Evolutionary conservation across 2,329 filamentous ascomycete species (phyloP).

Genomic region (Volutella citrinella): DNA sequence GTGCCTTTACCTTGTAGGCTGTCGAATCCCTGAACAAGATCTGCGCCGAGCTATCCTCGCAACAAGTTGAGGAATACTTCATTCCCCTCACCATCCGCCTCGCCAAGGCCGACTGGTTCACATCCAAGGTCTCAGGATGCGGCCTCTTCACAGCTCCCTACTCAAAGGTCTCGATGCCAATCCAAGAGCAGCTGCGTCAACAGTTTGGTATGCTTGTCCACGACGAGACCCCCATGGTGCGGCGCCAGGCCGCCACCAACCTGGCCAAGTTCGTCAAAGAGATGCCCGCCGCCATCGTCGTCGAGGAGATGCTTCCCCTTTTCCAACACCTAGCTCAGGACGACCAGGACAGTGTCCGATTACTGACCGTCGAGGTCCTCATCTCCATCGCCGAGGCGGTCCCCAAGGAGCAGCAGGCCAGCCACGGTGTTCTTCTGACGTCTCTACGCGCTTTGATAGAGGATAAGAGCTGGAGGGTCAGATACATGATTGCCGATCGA

Average conservation of each 20-base stretch:
- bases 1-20: slow-evolving; percentile 54
- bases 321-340: slow-evolving; percentile 96
- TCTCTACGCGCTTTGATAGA: slow-evolving; percentile 92
- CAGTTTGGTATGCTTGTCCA: slow-evolving; percentile 92
- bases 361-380: slow-evolving; percentile 93
- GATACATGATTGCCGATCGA: slow-evolving; percentile 98
- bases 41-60: slow-evolving; percentile 83
- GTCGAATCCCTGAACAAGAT: slow-evolving; percentile 99
- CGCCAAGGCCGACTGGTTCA: slow-evolving; percentile 99
- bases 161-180: slow-evolving; percentile 80
- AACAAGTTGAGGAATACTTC: slow-evolving; percentile 96
- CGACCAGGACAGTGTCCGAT: slow-evolving; percentile 94
- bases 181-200: slow-evolving; percentile 87
- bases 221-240: slow-evolving; percentile 98
- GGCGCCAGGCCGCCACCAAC: slow-evolving; percentile 93
- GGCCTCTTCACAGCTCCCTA: slow-evolving; percentile 94
- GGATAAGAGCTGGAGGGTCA: slow-evolving; percentile 98
- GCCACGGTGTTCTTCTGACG: slow-evolving; percentile 88
- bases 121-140: slow-evolving; percentile 96
- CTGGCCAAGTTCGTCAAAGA: slow-evolving; percentile 97
- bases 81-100: slow-evolving; percentile 93
- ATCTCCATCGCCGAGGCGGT: slow-evolving; percentile 96
- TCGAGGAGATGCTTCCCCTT: slow-evolving; percentile 98
- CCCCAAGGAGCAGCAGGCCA: slow-evolving; percentile 96
- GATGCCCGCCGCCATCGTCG: slow-evolving; percentile 86